Base-by-base conservation (phyloP, 441 rosid genomes). In the Arabidopsis lyrata region DNA sequence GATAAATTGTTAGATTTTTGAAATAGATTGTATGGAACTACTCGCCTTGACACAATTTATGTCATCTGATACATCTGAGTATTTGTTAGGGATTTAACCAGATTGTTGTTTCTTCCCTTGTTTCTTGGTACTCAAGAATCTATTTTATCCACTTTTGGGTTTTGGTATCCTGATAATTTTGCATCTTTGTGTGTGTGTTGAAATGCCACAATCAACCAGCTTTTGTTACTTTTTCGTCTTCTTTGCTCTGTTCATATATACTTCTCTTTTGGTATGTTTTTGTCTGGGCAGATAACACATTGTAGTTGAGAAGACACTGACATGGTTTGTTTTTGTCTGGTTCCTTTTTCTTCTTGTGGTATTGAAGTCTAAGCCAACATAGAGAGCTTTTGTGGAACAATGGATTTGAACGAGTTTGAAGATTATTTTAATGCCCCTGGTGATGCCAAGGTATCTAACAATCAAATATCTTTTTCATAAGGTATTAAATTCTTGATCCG, bases 331-430 rank as follows among this genome's bases (percentile, higher is more conserved):
- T 22, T 22, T 22, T 22, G 24, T 22, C 24, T 22, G 0, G 24
- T 58, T 56, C 2, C 9, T 20, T 36, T 36, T 7, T 53, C 34
- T 38, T 8, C 35, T 80, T 77, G 48, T 56, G 63, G 71, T n/a
- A 18, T 38, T 76, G 66, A 56, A 10, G 18, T 39, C 29, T 63
- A 86, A 85, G 87, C 61, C 39, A 13, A 63, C 48, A 57, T 84
- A 22, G 24, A 85, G 80, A 69, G 32, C 15, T 44, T 48, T 81
- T 77, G 74, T 54, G 81, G 83, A 69, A 73, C 44, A 42, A 93
- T 95, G 99, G 99, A 95, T 75, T 74, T 72, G 50, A 70, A 80
- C 39, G 97, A 91, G 80, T 90, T 90, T 70, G 98, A 95, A 86
- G 98, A 95, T 75, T 91, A 75, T 63, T 83, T 88, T 60, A 90